Evolutionary conservation across 805 yeast species (phyloP).

Genomic region (Huiozyma naganishii): DNA sequence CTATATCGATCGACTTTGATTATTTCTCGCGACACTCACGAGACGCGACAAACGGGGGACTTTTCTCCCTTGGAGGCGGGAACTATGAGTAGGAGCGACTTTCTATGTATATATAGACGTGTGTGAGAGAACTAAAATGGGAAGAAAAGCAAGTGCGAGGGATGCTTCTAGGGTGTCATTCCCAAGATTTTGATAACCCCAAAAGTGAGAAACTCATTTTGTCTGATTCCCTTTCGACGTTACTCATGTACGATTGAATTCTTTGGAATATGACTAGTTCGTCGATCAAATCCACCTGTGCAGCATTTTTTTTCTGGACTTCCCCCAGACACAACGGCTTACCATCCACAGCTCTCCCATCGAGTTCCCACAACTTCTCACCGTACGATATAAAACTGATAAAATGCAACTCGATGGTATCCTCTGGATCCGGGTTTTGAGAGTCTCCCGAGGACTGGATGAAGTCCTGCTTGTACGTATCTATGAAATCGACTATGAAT

Average conservation of each 20-base stretch:
- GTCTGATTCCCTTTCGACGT: slow-evolving; percentile 44
- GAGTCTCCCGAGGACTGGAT: slow-evolving; percentile 44
- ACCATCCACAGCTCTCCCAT: slow-evolving; percentile 55
- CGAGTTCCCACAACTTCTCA: slow-evolving; percentile 67
- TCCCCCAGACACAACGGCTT: slow-evolving; percentile 62
- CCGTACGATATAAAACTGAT: slow-evolving; percentile 55
- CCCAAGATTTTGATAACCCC: slow-evolving; percentile 45
- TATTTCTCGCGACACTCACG: slow-evolving; percentile 89
- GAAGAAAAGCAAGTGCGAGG: slow-evolving; percentile 3
- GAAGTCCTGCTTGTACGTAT: slow-evolving; percentile 14
- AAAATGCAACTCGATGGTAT: slow-evolving; percentile 57
- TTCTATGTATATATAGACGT: background rate
- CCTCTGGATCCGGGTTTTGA: slow-evolving; percentile 50
- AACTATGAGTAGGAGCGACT: slow-evolving; percentile 14
- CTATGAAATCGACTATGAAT: slow-evolving; percentile 18
- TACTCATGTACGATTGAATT: slow-evolving; percentile 56
- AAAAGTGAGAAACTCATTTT: slow-evolving; percentile 62
- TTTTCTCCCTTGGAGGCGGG: slow-evolving; percentile 18
- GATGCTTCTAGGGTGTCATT: slow-evolving; percentile 1
- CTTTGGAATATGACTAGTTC: slow-evolving; percentile 40
- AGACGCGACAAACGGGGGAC: slow-evolving; percentile 39
- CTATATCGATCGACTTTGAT: slow-evolving; percentile 89
- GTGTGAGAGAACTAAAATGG: background rate
- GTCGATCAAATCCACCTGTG: slow-evolving; percentile 39
- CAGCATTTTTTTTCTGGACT: slow-evolving; percentile 9